Base-by-base conservation (phyloP, 1,284 basidiomycete genomes). In the Takashimella tepidaria region DNA sequence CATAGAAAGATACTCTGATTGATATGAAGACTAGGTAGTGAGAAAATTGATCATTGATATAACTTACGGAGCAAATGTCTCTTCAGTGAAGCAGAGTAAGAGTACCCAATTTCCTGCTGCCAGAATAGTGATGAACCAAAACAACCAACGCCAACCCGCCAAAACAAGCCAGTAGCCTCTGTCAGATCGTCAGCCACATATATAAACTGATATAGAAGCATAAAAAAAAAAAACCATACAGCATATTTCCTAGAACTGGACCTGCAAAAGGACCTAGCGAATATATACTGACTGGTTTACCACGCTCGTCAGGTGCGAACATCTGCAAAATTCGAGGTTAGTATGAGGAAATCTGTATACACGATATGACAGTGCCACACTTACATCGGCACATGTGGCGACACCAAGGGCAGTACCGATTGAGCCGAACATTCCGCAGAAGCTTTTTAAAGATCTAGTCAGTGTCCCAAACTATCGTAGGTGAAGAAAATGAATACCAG, bases 51-150 rank as follows among this genome's bases (percentile, higher is more conserved):
- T n/a, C n/a, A n/a, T n/a, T n/a, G n/a, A n/a, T 37, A 8, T 16
- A 8, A 72, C 68, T 54, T 47, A 73, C 67, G 73, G 69, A 3
- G 70, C 72, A 56, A 73, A 76, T 0, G 76, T 73, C 60, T 77
- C 76, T 11, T 61, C 48, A 42, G 72, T 64, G 47, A 69, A 50
- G 0, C 62, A 23, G 2, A 69, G 23, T 26, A 75, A 60, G 3
- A 68, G 49, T 16, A 65, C 24, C 1, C 60, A 63, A 59, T 76
- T 76, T 22, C 69, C 24, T 0, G 57, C 61, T 5, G 68, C 60
- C 8, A 74, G 50, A 41, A 77, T 69, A 1, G 73, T 66, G 41
- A 75, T 60, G 4, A 68, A 50, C 26, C 72, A 67, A 47, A 73
- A 70, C 2, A 68, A 59, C 76, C 76, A 77, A 22, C 76, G 60